Conservation (phyloP, 2,329 filamentous ascomycete species). For the Phyllosticta citrichinensis region DNA sequence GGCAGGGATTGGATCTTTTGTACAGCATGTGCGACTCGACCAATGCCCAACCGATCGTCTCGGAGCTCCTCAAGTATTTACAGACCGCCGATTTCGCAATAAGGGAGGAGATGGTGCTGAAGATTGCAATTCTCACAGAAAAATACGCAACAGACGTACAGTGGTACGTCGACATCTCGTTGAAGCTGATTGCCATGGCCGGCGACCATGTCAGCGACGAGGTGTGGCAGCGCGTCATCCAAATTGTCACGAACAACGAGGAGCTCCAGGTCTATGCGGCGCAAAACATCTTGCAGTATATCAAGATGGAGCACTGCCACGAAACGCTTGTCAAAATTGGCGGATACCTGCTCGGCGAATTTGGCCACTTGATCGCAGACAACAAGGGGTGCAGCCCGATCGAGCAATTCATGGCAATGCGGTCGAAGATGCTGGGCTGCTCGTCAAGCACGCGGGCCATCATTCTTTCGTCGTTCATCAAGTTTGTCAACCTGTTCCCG, state of each 20-base stretch:
- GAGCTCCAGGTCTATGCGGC: conserved; percentile 95
- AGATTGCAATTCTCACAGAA: conserved; percentile 95
- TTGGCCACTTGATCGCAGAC: conserved; percentile 92
- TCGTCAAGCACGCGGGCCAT: conserved; percentile 87
- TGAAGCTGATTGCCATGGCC: conserved; percentile 89
- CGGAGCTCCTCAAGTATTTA: conserved; percentile 85
- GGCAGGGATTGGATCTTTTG: conserved; percentile 88
- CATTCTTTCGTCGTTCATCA: conserved; percentile 90
- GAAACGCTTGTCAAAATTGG: conserved; percentile 98
- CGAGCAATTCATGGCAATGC: conserved; percentile 89
- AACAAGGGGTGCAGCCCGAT: conserved; percentile 88
- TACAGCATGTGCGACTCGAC: conserved; percentile 99
- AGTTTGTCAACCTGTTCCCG: conserved; percentile 95
- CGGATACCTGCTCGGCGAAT: conserved; percentile 90
- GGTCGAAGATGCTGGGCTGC: conserved; percentile 79
- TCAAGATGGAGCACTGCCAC: conserved; percentile 88
- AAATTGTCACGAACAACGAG: conserved; percentile 98
- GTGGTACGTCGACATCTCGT: conserved; percentile 98
- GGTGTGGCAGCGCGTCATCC: conserved; percentile 97
- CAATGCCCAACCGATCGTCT: conserved; percentile 90
- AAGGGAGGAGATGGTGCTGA: conserved; percentile 97
- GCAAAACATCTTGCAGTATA: conserved; percentile 82
- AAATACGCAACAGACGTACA: conserved; percentile 98
- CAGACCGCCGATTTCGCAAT: conserved; percentile 97
- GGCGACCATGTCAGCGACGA: conserved; percentile 98